Evolutionary conservation across 2,329 filamentous ascomycete genomes (phyloP), one percentile per base, ranked within the genome.

Genomic region (Clonostachys sp.): DNA sequence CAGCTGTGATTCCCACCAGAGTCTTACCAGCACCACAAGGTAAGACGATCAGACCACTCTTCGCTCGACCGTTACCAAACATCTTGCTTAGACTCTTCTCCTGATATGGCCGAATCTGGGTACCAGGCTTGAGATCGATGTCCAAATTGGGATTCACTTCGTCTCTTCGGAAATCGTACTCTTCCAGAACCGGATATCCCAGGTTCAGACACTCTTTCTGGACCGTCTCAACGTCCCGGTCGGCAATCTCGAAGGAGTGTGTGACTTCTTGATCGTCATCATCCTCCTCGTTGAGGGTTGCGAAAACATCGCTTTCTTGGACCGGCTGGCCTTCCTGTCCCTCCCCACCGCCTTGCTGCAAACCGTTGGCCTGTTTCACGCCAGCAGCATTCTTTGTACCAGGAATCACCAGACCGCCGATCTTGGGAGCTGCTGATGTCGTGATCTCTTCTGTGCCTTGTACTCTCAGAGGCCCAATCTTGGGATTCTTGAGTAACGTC

Each of bases 21-120:
- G 94, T 99, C 73, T 99, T 99, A 50, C 94, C 94, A 16, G 94
- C 94, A 56, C 94, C 94, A 64, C 94, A 99, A 16, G 94, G 94
- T 57, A 99, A 70, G 48, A 99, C 94, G 50, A 99, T 99, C 55
- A 99, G 95, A 48, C 94, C 94, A 66, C 91, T 96, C 72, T 96
- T 94, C 13, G 94, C 94, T 67, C 94, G 86, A 44, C 92, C 92
- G 61, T 99, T 99, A 61, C 94, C 92, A 64, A 99, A 99, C 94
- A 99, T 99, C 67, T 99, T 99, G 72, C 89, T 95, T 10, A 99
- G 74, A 55, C 91, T 95, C 71, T 96, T 95, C 66, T 99, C 94
- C 64, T 99, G 94, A 58, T 99, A 99, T 51, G 95, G 72, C 63
- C 92, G 84, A 62, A 97, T 97, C 60, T 92, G 87, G 0, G 91